Percentiles rank a stretch among this genome's conserved stretches.
phyloP scores from a whole-genome alignment of 208 protist genomes.

The Trypanosoma caninum region DNA sequence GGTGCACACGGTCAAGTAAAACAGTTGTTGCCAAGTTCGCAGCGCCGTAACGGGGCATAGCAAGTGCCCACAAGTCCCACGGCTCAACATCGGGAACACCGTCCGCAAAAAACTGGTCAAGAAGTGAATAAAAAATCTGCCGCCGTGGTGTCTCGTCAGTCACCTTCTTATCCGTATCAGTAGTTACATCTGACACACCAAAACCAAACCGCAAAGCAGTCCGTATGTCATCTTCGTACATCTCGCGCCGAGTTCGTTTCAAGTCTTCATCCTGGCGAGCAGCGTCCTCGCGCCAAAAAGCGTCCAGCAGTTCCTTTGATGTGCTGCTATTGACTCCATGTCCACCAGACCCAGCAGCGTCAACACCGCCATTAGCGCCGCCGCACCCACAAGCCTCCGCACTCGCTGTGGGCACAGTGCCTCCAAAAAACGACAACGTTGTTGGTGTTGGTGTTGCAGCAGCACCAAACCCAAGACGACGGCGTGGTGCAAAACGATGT shows the following conservation, averaged over 20 bases:
- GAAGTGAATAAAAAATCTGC: slow-evolving; percentile 38
- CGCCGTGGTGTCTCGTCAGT: background rate
- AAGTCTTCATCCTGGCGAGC: slow-evolving; percentile 11
- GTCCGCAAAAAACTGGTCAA: slow-evolving; percentile 42
- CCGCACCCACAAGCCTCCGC: no score
- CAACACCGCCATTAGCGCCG: no score
- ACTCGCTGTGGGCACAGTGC: no score
- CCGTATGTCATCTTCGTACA: slow-evolving; percentile 26
- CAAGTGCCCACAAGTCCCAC: slow-evolving; percentile 74
- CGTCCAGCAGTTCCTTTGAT: slow-evolving; percentile 10
- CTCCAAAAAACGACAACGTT: no score
- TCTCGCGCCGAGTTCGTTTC: slow-evolving; percentile 12
- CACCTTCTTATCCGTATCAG: slow-evolving; percentile 1
- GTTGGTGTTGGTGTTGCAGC: background rate
- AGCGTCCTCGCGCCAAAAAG: slow-evolving; percentile 26
- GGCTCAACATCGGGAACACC: slow-evolving; percentile 82
- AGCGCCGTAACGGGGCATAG: slow-evolving; percentile 55
- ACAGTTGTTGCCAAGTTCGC: slow-evolving; percentile 18
- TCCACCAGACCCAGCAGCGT: no score
- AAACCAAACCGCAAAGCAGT: slow-evolving; percentile 2
- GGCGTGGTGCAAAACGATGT: slow-evolving; percentile 21
- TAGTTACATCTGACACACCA: background rate
- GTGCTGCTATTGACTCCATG: no score
- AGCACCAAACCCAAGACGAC: slow-evolving; percentile 21
- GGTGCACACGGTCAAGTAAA: slow-evolving; percentile 45